Percentiles rank a stretch among this genome's conserved stretches.
Evolutionary conservation across 345 rosid genomes (phyloP).

Genomic region (Pistacia vera): DNA sequence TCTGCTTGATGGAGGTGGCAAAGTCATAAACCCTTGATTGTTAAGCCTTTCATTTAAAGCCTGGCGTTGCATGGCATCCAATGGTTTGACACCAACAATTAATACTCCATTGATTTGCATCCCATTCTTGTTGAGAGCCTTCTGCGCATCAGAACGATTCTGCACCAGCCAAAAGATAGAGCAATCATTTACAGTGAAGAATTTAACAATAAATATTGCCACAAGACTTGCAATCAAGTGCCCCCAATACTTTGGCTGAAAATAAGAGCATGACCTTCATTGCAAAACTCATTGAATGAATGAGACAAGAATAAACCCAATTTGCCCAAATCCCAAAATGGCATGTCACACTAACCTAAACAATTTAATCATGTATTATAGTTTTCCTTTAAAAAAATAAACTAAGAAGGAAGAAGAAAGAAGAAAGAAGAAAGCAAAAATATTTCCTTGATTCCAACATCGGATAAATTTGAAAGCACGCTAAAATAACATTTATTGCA

Average conservation of each 20-base stretch:
- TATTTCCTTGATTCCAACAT: not conserved
- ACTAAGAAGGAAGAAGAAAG: not conserved
- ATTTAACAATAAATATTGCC: conserved; percentile 4
- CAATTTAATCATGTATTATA: not conserved
- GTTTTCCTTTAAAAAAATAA: not conserved
- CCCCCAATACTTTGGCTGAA: not conserved
- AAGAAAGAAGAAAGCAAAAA: not conserved
- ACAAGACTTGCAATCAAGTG: not conserved
- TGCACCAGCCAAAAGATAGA: conserved; percentile 32
- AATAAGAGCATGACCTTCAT: no score
- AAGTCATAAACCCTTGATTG: conserved; percentile 83
- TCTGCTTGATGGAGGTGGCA: conserved; percentile 60
- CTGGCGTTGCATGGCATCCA: conserved; percentile 83
- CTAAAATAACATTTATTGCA: not conserved
- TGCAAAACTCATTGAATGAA: no score
- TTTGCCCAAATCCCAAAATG: not conserved
- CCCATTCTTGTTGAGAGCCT: conserved; percentile 88
- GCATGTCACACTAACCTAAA: not conserved
- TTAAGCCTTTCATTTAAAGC: conserved; percentile 69
- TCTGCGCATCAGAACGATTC: conserved; percentile 89
- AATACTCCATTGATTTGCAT: conserved; percentile 81
- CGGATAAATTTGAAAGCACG: not conserved
- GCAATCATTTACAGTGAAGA: not conserved
- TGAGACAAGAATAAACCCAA: not conserved
- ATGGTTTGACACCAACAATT: conserved; percentile 86